Evolutionary conservation across 306 rosid genomes (phyloP).

Genomic region (Begonia masoniana): DNA sequence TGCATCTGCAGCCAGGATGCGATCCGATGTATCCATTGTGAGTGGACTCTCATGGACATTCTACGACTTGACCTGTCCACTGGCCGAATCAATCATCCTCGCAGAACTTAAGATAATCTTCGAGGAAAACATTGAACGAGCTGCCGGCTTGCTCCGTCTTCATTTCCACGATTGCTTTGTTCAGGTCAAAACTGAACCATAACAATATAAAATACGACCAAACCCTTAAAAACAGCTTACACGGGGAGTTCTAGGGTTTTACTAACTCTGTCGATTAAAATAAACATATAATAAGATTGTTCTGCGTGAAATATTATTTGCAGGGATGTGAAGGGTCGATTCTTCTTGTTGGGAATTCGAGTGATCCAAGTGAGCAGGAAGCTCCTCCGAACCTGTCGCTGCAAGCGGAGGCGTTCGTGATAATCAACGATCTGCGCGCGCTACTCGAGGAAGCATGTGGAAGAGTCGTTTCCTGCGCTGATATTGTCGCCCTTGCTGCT

Average conservation of each 20-base stretch:
- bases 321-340: conserved; percentile 76
- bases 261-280: too few relatives aligned
- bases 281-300: too few relatives aligned
- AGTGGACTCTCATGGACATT: conserved; percentile 40
- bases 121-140: conserved; percentile 38
- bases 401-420: conserved; percentile 32
- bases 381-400: conserved; percentile 44
- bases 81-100: conserved; percentile 34
- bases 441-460: conserved; percentile 31
- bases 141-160: conserved; percentile 69
- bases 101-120: conserved; percentile 40
- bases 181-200: conserved; percentile 22
- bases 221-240: too few relatives aligned
- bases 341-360: conserved; percentile 46
- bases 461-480: conserved; percentile 51
- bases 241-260: too few relatives aligned
- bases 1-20: neutral
- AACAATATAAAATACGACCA: too few relatives aligned
- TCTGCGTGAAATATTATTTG: too few relatives aligned
- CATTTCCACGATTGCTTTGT: conserved; percentile 81
- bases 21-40: conserved; percentile 7
- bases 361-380: conserved; percentile 49
- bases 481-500: conserved; percentile 47
- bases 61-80: conserved; percentile 34
- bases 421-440: conserved; percentile 35